A percentile compares a stretch with the other conserved stretches of the same genome.
Evolutionary conservation across 495 filamentous ascomycete species (phyloP).

Genomic region (Lentithecium fluviatile): DNA sequence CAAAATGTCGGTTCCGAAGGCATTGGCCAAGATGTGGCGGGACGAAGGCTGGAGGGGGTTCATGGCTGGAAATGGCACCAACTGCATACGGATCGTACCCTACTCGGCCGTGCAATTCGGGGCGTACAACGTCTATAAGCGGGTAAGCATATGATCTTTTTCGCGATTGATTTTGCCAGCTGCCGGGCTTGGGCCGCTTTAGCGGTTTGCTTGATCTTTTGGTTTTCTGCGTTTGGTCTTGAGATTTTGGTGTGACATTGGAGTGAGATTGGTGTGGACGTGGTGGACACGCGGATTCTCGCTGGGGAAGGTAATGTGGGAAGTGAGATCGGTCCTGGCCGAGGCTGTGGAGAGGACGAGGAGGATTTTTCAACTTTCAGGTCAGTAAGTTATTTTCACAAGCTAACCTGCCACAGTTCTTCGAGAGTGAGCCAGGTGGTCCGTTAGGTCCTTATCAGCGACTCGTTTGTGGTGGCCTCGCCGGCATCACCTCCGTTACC

Average conservation of each 20-base stretch:
- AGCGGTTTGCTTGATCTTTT: too few species aligned
- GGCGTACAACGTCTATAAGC: slow-evolving; percentile 95
- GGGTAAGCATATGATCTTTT: slow-evolving; percentile 56
- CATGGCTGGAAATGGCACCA: slow-evolving; percentile 96
- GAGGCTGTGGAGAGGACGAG: too few species aligned
- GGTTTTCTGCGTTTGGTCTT: too few species aligned
- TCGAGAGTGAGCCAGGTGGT: slow-evolving; percentile 67
- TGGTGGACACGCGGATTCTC: too few species aligned
- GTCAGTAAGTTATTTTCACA: slow-evolving; percentile 1
- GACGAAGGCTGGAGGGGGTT: slow-evolving; percentile 96
- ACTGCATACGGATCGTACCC: slow-evolving; percentile 96
- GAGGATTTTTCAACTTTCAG: background rate
- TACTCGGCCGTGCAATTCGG: slow-evolving; percentile 98
- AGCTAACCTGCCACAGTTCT: slow-evolving; percentile 54
- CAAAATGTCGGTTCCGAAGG: slow-evolving; percentile 83
- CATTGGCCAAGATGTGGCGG: slow-evolving; percentile 87
- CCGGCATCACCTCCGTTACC: slow-evolving; percentile 90
- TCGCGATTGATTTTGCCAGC: background rate
- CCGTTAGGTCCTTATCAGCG: slow-evolving; percentile 67
- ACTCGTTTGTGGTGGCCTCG: slow-evolving; percentile 79
- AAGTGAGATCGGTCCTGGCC: too few species aligned
- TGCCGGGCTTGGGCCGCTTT: too few species aligned
- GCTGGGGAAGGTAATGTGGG: too few species aligned
- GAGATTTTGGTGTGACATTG: too few species aligned
- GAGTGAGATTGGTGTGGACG: too few species aligned